phyloP scores from a whole-genome alignment of 352 stramenopile species.

The Phytopythium mirpurense region DNA sequence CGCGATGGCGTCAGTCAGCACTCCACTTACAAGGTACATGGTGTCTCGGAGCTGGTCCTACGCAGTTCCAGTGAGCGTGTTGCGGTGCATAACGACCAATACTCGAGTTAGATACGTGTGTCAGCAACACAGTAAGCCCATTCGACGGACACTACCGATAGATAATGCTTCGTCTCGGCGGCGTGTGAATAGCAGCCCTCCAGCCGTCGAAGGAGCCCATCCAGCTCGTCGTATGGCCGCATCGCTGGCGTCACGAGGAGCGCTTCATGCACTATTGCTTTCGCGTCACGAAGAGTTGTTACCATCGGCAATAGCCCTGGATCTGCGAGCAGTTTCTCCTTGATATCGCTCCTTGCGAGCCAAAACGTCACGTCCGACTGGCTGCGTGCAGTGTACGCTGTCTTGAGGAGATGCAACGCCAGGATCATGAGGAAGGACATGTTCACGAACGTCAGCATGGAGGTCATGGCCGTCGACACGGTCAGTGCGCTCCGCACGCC shows the following conservation, averaged over 20 bases:
- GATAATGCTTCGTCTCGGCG: slow-evolving; percentile 12
- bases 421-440: slow-evolving; percentile 17
- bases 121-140: too few relatives aligned
- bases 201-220: slow-evolving; percentile 15
- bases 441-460: slow-evolving; percentile 48
- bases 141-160: slow-evolving; percentile 29
- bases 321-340: slow-evolving; percentile 14
- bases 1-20: slow-evolving; percentile 42
- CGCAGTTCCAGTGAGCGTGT: background rate
- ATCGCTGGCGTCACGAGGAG: slow-evolving; percentile 29
- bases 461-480: slow-evolving; percentile 46
- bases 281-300: slow-evolving; percentile 17
- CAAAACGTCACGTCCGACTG: background rate
- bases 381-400: background rate
- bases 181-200: slow-evolving; percentile 24
- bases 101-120: background rate
- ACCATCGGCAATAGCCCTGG: slow-evolving; percentile 23
- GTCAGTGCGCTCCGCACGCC: slow-evolving; percentile 56
- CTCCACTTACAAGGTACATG: slow-evolving; percentile 24
- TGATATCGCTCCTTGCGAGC: background rate
- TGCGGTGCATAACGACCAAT: background rate
- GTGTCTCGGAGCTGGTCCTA: slow-evolving; percentile 38
- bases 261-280: slow-evolving; percentile 15
- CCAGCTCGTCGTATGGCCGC: slow-evolving; percentile 20
- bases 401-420: slow-evolving; percentile 12